Evolutionary conservation across 768 basidiomycete genomes (phyloP), one percentile per base, ranked within the genome.

Genomic region (Imleria badia): DNA sequence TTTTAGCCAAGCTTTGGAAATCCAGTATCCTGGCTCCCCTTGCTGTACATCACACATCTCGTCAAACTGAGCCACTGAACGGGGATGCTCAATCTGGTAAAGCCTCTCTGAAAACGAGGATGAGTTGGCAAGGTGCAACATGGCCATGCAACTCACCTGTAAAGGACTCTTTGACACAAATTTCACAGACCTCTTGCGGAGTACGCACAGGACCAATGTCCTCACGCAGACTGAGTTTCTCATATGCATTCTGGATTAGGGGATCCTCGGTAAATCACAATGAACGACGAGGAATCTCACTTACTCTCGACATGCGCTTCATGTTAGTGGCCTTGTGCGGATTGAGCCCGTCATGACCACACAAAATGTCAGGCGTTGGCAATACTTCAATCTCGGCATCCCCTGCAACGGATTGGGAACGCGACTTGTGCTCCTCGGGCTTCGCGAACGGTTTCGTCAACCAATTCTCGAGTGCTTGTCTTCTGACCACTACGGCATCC

Each of bases 1-100:
- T 80, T 79, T 87, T 5, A 88, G 67, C 92, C 92, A 94, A 7
- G 72, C 67, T 65, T 86, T 91, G 1, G 91, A 93, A 63, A 93
- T 82, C 85, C 86, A 90, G 66, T 78, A 85, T 8, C 81, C 80
- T 15, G 60, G 57, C 15, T 70, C 67, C 51, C 80, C 79, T 13
- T 72, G 72, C 5, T 72, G 71, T 11, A 76, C 70, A 26, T 77
- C 73, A 36, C 75, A 75, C 7, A 82, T 66, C 5, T 78, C 75
- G 44, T 90, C 84, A 52, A 91, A 87, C 50, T 75, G 68, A 26
- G 74, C 68, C 0, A 89, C 83, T n/a, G 78, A 66, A 41, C 73
- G 76, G 23, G 86, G 84, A 66, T 93, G 91, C 58, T 86, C 78
- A 17, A 80, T 73, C 58, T 81, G 79, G 68, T 93, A 93, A 17